phyloP scores from a whole-genome alignment of 306 rosid genomes.

The Geum urbanum region DNA sequence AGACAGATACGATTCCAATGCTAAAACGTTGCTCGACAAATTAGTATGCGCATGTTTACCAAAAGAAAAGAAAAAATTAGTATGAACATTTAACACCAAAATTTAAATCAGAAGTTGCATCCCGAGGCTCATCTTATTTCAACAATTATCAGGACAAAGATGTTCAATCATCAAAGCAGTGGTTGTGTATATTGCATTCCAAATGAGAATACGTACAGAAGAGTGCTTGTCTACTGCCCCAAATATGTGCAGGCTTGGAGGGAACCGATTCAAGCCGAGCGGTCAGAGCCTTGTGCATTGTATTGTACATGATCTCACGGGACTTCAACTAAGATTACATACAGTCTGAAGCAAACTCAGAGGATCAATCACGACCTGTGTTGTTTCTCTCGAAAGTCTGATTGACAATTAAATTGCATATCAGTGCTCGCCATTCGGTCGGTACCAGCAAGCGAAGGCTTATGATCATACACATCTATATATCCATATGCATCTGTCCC shows the following conservation, averaged over 20 bases:
- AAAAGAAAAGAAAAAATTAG: too few relatives aligned
- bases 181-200: not conserved
- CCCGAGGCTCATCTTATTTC: not conserved
- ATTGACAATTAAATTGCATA: slow-evolving; percentile 49
- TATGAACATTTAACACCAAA: not conserved
- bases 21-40: not conserved
- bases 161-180: not conserved
- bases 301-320: not conserved
- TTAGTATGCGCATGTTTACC: not conserved
- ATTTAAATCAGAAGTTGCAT: not conserved
- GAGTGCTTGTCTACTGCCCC: not conserved
- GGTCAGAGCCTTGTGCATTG: not conserved
- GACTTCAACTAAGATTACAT: not conserved
- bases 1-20: not conserved
- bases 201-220: not conserved
- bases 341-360: not conserved
- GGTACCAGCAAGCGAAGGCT: slow-evolving; percentile 54
- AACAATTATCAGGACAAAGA: not conserved
- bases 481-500: slow-evolving; percentile 68
- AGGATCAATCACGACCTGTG: not conserved
- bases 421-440: slow-evolving; percentile 58
- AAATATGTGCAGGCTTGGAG: slow-evolving; percentile 9
- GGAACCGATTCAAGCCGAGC: not conserved
- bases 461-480: slow-evolving; percentile 62
- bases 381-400: slow-evolving; percentile 19